Base-by-base conservation (phyloP, 1,284 basidiomycete genomes). In the Anthracocystis panici-leucophaei region DNA sequence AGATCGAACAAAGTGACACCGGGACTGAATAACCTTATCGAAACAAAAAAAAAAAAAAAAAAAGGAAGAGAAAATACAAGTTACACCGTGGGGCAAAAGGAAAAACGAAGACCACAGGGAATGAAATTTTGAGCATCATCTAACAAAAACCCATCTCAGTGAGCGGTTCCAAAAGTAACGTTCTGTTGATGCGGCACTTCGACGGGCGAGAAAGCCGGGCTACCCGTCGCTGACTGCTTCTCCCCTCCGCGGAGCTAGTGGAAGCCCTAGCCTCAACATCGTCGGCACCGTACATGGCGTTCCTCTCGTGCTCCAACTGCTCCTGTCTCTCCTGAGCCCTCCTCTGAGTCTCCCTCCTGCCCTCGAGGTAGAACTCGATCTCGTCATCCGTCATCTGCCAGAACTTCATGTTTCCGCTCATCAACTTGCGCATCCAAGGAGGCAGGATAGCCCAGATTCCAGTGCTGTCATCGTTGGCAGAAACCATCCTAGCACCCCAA, bases 371-470 rank as follows among this genome's bases (percentile, higher is more conserved):
- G 59, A 79, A 76, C 51, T 75, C 76, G 51, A 83, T 79, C 72
- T 84, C 82, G 25, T 72, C 79, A 21, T 75, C 72, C 20, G 82
- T 78, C 75, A 82, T 72, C 70, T 71, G 58, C 82, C 82, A 84
- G 73, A 84, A 84, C 60, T 70, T 73, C 59, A 50, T 61, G 65
- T 82, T 76, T 45, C 82, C 82, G 21, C 46, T 40, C 35, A 76
- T 49, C 23, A 83, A 40, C 72, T 83, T 83, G 29, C 75, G 62
- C 60, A 82, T 58, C 81, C 81, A 84, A 27, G 82, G 79, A n/a
- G 82, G 82, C 21, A 84, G 46, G 35, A 84, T 63, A 27, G 66
- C 67, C 64, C 70, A 71, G 46, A 77, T 57, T 11, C 68, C 68
- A 12, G 73, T 69, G 12, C 53, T 57, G 57, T 76, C 69, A 38